Percentiles rank a stretch among this genome's conserved stretches.
These are phyloP conservation scores for Fusarium sp. DNA, from an alignment of 2,329 filamentous ascomycete genomes.

Conservation along the genomic window DNA sequence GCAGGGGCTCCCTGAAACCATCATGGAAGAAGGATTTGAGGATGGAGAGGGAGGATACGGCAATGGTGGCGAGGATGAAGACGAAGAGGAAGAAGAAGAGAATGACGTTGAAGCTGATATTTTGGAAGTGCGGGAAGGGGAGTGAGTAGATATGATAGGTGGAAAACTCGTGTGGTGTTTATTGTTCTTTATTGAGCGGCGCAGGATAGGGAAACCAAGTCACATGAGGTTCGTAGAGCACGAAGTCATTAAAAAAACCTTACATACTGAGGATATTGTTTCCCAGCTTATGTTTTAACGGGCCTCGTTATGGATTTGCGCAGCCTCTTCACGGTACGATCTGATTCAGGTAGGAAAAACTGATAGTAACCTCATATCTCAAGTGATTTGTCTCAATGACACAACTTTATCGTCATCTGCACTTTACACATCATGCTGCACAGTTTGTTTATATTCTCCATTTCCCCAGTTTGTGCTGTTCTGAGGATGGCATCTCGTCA, in stretches of 20 bases:
- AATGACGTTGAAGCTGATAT: slow-evolving; percentile 52
- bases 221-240: background rate
- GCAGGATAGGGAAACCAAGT: slow-evolving; percentile 9
- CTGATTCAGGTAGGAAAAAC: too few species aligned
- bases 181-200: slow-evolving; percentile 20
- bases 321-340: background rate
- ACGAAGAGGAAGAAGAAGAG: slow-evolving; percentile 50
- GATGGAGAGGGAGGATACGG: slow-evolving; percentile 50
- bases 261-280: background rate
- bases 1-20: slow-evolving; percentile 42
- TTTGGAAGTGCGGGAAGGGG: slow-evolving; percentile 53
- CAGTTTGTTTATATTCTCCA: background rate
- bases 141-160: slow-evolving; percentile 44
- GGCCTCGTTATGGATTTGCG: background rate
- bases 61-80: slow-evolving; percentile 48
- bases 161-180: slow-evolving; percentile 12
- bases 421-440: background rate
- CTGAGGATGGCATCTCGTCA: background rate
- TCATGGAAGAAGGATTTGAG: slow-evolving; percentile 49
- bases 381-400: background rate
- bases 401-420: background rate
- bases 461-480: background rate
- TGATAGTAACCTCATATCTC: background rate
- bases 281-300: background rate
- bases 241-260: slow-evolving; percentile 3